A percentile compares a stretch with the other conserved stretches of the same genome.
These are phyloP conservation scores for Xylaria grammica DNA, from an alignment of 495 filamentous ascomycete genomes.

Conservation along the genomic window DNA sequence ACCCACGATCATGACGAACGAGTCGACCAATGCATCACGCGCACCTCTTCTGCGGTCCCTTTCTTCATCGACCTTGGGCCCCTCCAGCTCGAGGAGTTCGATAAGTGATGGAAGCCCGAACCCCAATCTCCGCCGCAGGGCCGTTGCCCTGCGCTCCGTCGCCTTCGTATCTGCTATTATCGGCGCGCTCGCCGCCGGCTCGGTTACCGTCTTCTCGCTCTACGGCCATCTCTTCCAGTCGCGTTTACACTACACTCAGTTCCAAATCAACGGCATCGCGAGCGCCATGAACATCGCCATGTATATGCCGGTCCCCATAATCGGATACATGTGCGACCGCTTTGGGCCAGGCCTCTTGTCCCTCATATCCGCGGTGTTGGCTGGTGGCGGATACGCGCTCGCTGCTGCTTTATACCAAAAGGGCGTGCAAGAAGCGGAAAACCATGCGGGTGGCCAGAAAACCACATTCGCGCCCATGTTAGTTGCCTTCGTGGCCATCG, in stretches of 20 bases:
- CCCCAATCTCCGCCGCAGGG: constrained; percentile 30
- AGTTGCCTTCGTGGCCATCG: constrained; percentile 77
- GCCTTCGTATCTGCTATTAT: constrained; percentile 49
- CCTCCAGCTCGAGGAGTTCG: constrained; percentile 40
- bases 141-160: constrained; percentile 38
- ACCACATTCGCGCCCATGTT: constrained; percentile 86
- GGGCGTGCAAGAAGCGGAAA: constrained; percentile 58
- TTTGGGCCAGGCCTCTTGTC: constrained; percentile 77
- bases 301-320: constrained; percentile 87
- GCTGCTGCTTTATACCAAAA: constrained; percentile 79
- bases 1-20: constrained; percentile 16
- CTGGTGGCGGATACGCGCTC: constrained; percentile 80
- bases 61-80: constrained; percentile 41
- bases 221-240: constrained; percentile 89
- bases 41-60: constrained; percentile 38
- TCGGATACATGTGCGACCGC: constrained; percentile 90
- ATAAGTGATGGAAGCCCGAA: constrained; percentile 39
- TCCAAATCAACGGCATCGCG: constrained; percentile 86
- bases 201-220: constrained; percentile 85
- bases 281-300: constrained; percentile 83
- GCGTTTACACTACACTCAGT: constrained; percentile 82
- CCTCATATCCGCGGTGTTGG: constrained; percentile 70
- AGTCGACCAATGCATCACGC: constrained; percentile 28
- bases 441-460: constrained; percentile 38
- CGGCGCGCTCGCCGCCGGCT: constrained; percentile 75